Conservation (phyloP, 106 monocot species). For the Dactylorhiza incarnata region DNA sequence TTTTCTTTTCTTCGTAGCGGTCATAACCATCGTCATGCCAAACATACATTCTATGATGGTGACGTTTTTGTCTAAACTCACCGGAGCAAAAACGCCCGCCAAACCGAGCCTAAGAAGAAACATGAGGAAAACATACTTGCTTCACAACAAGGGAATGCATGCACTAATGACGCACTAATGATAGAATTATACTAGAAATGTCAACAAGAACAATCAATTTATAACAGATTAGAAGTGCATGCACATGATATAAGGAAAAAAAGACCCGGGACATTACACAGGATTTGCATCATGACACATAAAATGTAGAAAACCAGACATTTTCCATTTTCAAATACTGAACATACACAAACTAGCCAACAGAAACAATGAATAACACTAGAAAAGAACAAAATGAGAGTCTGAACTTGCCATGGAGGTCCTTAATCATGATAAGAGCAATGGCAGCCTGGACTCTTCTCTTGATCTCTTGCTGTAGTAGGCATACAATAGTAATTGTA, state of each 20-base stretch:
- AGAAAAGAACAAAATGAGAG: neutral
- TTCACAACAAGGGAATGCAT: too few relatives aligned
- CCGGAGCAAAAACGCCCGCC: too few relatives aligned
- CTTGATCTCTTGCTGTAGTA: slow-evolving; percentile 38
- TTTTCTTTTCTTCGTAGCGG: too few relatives aligned
- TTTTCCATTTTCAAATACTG: neutral
- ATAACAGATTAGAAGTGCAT: neutral
- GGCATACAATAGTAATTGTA: slow-evolving; percentile 53
- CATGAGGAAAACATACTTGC: too few relatives aligned
- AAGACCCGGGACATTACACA: neutral
- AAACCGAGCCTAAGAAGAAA: too few relatives aligned
- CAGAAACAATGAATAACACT: neutral
- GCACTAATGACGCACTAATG: too few relatives aligned
- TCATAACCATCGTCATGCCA: too few relatives aligned
- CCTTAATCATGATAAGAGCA: slow-evolving; percentile 22
- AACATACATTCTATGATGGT: too few relatives aligned
- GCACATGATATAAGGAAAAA: neutral
- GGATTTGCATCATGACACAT: neutral
- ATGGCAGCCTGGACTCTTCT: slow-evolving; percentile 31
- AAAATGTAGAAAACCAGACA: neutral
- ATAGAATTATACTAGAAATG: too few relatives aligned
- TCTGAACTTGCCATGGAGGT: neutral
- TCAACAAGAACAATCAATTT: neutral
- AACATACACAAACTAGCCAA: neutral
- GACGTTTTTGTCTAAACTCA: too few relatives aligned